Base-by-base conservation (phyloP, 352 stramenopile genomes). In the Pythium vanterpoolii region DNA sequence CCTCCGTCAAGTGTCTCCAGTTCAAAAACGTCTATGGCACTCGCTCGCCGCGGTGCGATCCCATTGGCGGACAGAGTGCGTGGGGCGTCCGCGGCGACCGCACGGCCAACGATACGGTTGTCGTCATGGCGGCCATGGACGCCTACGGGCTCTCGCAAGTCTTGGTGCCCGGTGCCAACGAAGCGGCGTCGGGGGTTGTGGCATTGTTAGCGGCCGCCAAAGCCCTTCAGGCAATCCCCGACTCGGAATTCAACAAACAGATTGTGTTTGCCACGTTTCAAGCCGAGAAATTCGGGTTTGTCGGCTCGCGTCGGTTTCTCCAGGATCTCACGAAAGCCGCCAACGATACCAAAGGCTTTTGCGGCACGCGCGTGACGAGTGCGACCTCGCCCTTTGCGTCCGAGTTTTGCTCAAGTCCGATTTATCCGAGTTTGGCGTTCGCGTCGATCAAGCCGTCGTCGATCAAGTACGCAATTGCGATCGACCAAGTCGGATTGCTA, bases 261-360 rank as follows among this genome's bases (percentile, higher is more conserved):
- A 71, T 95, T 46, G 81, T 93, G 53, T 95, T 95, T 71, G 79
- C 82, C 1, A 72, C 75, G 28, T 95, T 95, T 68, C 83, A 93
- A 52, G 80, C 70, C 6, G 85, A 95, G 49, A 87, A 86, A 26
- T 93, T 79, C 50, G 85, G 85, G 16, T 95, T 95, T 70, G 82
- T 90, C 4, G 85, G 85, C 43, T 95, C 85, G 33, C 77, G 85
- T 18, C 79, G 76, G 47, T 91, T 95, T 59, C 64, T 95, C 3
- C 71, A 73, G 9, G 85, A 95, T 56, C 34, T 93, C 24, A 62
- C 77, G 40, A 67, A 65, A 43, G 87, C 87, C 38, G 74, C 68
- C 0, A 74, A 78, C 21, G 63, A 85, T n/a, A 56, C 68, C 3
- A 60, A 74, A 26, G 64, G 48, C 43, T 77, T 77, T n/a, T 95